phyloP scores from a whole-genome alignment of 2,329 filamentous ascomycete species.

The Trichoderma guizhouense region DNA sequence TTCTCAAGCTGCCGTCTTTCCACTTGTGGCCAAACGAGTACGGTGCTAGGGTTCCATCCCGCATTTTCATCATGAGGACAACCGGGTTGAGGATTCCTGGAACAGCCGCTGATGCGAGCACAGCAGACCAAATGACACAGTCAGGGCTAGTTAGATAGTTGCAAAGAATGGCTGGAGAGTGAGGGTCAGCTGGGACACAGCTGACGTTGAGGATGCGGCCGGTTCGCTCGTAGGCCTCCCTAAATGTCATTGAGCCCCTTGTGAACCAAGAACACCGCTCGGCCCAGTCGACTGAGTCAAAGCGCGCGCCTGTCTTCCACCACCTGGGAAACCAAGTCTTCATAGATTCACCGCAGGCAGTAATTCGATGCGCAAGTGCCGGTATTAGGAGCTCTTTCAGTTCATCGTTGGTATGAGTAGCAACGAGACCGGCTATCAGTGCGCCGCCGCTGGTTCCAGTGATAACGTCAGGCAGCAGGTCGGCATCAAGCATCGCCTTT shows the following conservation, averaged over 20 bases:
- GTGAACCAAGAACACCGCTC: constrained; percentile 84
- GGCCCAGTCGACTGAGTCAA: constrained; percentile 93
- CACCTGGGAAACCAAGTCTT: constrained; percentile 75
- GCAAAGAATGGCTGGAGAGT: constrained; percentile 85
- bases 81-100: constrained; percentile 94
- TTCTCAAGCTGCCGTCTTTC: constrained; percentile 94
- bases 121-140: constrained; percentile 97
- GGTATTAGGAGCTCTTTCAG: constrained; percentile 81
- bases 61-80: constrained; percentile 85
- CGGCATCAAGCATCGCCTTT: constrained; percentile 81
- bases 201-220: constrained; percentile 93
- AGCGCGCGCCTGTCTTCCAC: constrained; percentile 90
- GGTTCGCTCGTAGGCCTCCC: constrained; percentile 89
- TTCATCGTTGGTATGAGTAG: constrained; percentile 88
- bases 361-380: constrained; percentile 79
- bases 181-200: constrained; percentile 92
- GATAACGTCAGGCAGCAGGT: constrained; percentile 86
- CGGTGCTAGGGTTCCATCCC: constrained; percentile 72
- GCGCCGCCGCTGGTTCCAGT: constrained; percentile 95
- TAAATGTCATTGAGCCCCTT: constrained; percentile 86
- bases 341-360: constrained; percentile 76
- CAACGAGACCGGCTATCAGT: constrained; percentile 79
- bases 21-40: constrained; percentile 99
- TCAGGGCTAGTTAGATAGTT: constrained; percentile 95
- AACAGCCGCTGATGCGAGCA: constrained; percentile 90